A percentile compares a stretch with the other conserved stretches of the same genome.
Evolutionary conservation across 805 yeast species (phyloP).

Genomic region (Candida maris): DNA sequence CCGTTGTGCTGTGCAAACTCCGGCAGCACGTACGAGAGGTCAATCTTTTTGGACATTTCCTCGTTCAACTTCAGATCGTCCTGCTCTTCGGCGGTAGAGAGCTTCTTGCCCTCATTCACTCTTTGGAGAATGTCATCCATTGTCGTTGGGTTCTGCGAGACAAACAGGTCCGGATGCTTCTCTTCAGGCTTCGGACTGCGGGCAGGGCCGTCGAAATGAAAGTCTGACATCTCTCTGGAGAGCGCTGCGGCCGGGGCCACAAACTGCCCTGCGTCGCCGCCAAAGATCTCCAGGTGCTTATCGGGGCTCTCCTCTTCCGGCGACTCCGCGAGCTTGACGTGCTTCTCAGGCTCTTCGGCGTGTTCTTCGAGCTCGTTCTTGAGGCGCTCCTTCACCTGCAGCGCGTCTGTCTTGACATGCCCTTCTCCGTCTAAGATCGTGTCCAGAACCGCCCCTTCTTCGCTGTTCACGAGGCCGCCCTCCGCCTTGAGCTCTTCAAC

Average conservation of each 20-base stretch:
- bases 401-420: constrained; percentile 45
- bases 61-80: constrained; percentile 8
- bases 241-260: constrained; percentile 35
- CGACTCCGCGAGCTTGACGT: background rate
- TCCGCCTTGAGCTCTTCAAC: constrained; percentile 38
- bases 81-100: constrained; percentile 11
- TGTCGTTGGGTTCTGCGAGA: constrained; percentile 24
- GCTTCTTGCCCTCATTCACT: constrained; percentile 30
- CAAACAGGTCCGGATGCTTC: constrained; percentile 15
- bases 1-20: constrained; percentile 21
- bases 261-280: constrained; percentile 31
- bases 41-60: constrained; percentile 9
- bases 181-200: constrained; percentile 8
- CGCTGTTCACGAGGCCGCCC: constrained; percentile 56
- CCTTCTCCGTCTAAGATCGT: constrained; percentile 52
- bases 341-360: constrained; percentile 4
- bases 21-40: constrained; percentile 25
- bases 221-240: constrained; percentile 16
- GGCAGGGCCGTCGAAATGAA: constrained; percentile 13
- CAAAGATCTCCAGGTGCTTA: constrained; percentile 22
- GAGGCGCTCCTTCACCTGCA: constrained; percentile 26
- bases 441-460: constrained; percentile 54
- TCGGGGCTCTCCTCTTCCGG: constrained; percentile 6
- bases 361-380: constrained; percentile 4
- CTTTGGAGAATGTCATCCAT: constrained; percentile 31